Evolutionary conservation across 2,329 filamentous ascomycete genomes (phyloP), one percentile per base, ranked within the genome.

Genomic region (Penicillium sp.): DNA sequence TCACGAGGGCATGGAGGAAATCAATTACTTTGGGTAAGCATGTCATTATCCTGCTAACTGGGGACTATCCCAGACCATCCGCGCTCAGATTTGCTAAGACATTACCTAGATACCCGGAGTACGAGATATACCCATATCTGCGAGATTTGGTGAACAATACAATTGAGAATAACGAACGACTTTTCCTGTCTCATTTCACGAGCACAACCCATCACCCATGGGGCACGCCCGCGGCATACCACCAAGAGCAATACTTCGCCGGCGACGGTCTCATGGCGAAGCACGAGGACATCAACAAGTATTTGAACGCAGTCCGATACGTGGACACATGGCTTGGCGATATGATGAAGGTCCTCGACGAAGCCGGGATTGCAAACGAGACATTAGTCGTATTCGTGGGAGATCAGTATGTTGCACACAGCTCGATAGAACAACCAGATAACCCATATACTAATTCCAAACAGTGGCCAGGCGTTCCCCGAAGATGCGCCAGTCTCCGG

Each of bases 11-110:
- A 68, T 57, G 62, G 52, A 63, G 41, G 67, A 72, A 51, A 64
- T 72, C 55, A 79, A 79, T 58, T 79, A 79, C 57, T 79, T 79
- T 61, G 77, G 77, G 57, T 78, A 59, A 50, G 68, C 40, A 64
- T 31, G 5, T 7, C n/a, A 50, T 11, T 36, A 16, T 23, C 21
- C n/a, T 6, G 9, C 9, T 4, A 3, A 29, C 7, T 23, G 25
- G 16, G 16, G 16, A 11, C 25, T 40, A 21, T 29, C 21, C 5
- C 7, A 6, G 4, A 16, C 11, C 11, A 23, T 25, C 38, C 3
- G 10, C 19, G 9, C 27, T 33, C 11, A 5, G n/a, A 23, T 25
- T 31, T 48, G 31, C 29, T 50, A 25, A 53, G 8, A 13, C 38
- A 16, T 15, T n/a, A 29, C 3, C 5, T 36, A 60, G 44, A 15